Conservation (phyloP, 768 basidiomycete species). For the Leccinum broughii region DNA sequence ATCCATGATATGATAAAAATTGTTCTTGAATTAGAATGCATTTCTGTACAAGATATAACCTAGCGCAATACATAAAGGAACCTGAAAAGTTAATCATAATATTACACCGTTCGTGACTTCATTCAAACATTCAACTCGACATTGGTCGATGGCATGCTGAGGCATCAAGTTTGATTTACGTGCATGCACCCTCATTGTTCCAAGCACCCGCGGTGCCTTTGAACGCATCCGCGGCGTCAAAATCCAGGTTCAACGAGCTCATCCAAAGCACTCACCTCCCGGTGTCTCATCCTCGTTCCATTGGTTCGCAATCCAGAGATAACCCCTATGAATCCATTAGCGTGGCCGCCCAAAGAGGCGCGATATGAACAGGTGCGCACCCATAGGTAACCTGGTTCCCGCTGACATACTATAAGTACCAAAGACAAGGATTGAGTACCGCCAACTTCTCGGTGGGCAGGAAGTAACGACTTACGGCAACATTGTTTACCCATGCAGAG, state of each 20-base stretch:
- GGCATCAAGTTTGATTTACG: background rate
- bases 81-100: background rate
- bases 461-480: conserved; percentile 35
- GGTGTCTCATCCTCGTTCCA: conserved; percentile 45
- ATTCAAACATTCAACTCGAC: background rate
- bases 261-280: conserved; percentile 21
- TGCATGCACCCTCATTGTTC: conserved; percentile 56
- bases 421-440: background rate
- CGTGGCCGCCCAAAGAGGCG: too few species aligned
- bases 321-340: conserved; percentile 33
- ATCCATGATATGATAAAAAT: too few species aligned
- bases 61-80: background rate
- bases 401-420: conserved; percentile 37
- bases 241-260: background rate
- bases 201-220: conserved; percentile 54
- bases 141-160: background rate
- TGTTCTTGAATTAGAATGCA: too few species aligned
- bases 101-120: background rate
- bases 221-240: background rate
- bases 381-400: conserved; percentile 43
- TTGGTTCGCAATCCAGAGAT: conserved; percentile 50
- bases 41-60: background rate
- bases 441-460: background rate
- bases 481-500: conserved; percentile 41
- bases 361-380: conserved; percentile 26